Evolutionary conservation across 78 protist genomes (phyloP), one percentile per base, ranked within the genome.

Genomic region (Corallochytrium limacisporum): DNA sequence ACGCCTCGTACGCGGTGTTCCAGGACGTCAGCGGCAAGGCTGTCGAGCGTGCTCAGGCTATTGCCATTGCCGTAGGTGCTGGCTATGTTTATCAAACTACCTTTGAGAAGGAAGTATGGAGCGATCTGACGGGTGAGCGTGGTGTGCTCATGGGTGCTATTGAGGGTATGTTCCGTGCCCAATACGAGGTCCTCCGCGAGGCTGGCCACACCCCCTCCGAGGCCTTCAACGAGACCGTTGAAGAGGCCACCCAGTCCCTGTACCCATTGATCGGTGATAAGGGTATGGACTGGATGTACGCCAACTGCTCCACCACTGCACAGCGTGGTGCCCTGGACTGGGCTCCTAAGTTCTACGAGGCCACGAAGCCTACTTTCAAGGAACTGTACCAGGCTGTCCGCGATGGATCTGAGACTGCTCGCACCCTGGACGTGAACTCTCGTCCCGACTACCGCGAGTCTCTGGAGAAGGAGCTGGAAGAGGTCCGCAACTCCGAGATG

Each of bases 281-380:
- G 24, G 85, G 85, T n/a, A 74, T 80, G 76, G 85, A 72, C 48
- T 80, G 79, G 75, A 80, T 80, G 85, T 72, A 47, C 32, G 75
- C 78, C 55, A 80, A 72, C 70, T 80, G 85, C 73, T 39, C 63
- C 54, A 60, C 79, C 15, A 80, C 85, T 15, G 85, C 85, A 3
- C 85, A 74, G 60, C 63, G 78, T 9, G 77, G 78, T 39, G 69
- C 78, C 65, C 26, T 63, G 51, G 73, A 72, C 49, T 79, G 78
- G 78, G n/a, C 59, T 12, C 79, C 79, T 8, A 51, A 68, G 65
- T 80, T 80, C 63, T 32, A 80, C 57, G 29, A 51, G 38, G 79
- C 79, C 53, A 63, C 51, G 39, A 44, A 9, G 72, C 75, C 68
- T 5, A 51, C 61, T 20, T 62, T 68, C 55, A 44, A 66, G 32